Base-by-base conservation (phyloP, 345 rosid genomes). In the Citrus sp. region DNA sequence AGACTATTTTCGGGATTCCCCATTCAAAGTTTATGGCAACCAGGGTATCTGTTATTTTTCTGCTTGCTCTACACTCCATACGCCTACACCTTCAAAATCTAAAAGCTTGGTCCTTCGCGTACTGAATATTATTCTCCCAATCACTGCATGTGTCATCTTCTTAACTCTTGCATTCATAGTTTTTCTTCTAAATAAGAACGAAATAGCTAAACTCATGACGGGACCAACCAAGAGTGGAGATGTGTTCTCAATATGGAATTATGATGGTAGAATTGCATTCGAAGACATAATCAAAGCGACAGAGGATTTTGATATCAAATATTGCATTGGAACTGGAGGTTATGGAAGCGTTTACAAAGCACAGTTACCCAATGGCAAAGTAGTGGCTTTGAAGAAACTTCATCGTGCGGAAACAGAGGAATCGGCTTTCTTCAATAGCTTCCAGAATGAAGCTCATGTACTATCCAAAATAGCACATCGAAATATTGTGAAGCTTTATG, bases 401-500 rank as follows among this genome's bases (percentile, higher is more conserved):
- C 82, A 80, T 25, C 28, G 62, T 3, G 42, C 51, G 1, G 72
- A 73, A 60, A 68, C 51, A 1, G 70, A 74, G 54, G 64, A 60
- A 1, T 38, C 68, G 2, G 9, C 68, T 14, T 74, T 40, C 7
- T 34, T 67, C 19, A 59, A 51, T 10, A 74, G 78, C 61, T 79
- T 74, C 30, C 21, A 59, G 13, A 79, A 74, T 14, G 78, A 79
- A 67, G 49, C 69, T 54, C 66, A 70, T 49, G 4, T 74, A 5
- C 32, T 79, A 22, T 55, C 73, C 5, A 38, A 73, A 7, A 64
- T 72, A 35, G 37, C 56, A 34, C 79, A 67, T 37, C 72, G 73
- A 5, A 76, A 76, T 34, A 55, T 76, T 67, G 79, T 79, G 60
- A 79, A 79, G 72, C 77, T 79, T 30, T 34, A 73, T 22, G 81